Base-by-base conservation (phyloP, 768 basidiomycete species). In the Suillus variegatus region DNA sequence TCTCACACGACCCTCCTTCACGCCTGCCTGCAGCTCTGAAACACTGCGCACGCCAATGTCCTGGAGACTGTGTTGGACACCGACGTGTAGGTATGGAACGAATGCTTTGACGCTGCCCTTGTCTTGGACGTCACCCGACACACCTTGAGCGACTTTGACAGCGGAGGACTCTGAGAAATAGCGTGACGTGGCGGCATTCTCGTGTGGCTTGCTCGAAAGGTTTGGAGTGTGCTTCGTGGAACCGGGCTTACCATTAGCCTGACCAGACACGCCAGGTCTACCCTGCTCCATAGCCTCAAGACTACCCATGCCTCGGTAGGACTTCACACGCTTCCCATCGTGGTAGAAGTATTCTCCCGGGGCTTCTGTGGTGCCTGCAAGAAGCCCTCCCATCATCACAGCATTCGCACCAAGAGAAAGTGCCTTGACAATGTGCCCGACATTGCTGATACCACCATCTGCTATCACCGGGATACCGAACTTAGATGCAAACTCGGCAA, bases 311-410 rank as follows among this genome's bases (percentile, higher is more conserved):
- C 97, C 97, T 64, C 97, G 90, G 80, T 99, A 99, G 41, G 96
- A 89, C 85, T 99, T 99, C 75, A 99, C 95, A 57, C 97, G 91
- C 83, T 97, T 97, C 68, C 97, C 97, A 68, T 98, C 96, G 74
- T 99, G 96, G 80, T 97, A 99, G 78, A 97, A 99, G 82, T 97
- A 99, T 81, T 99, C 95, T 71, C 97, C 97, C 0, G 97, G 97
- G 0, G 95, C 94, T 78, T 99, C 97, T 67, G 94, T 90, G 43
- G 97, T 99, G 38, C 97, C 97, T 2, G 97, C 97, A 35, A 99
- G 83, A 57, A 99, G 79, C 10, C 94, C 91, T 54, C 97, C 97
- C 97, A 99, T 98, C 97, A 99, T 99, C 62, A 99, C 95, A 4
- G 95, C 96, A 28, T 91, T 89, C 4, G 97, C 97, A 61, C 97